These are phyloP conservation scores for Tetrahymena borealis DNA, from an alignment of 73 alveolate genomes.

Conservation along the genomic window DNA sequence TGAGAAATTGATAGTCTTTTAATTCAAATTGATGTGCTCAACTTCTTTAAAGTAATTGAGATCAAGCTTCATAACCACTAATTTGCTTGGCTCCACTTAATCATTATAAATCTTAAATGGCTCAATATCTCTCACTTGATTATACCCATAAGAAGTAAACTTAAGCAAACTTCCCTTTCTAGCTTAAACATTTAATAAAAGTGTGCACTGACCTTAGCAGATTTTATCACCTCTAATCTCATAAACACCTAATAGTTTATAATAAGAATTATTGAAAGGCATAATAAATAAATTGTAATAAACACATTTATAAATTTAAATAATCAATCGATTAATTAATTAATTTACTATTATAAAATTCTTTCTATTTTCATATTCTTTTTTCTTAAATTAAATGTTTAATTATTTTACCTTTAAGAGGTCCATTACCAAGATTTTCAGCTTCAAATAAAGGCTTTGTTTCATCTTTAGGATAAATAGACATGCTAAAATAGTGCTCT, in stretches of 20 bases:
- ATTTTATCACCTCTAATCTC: not conserved
- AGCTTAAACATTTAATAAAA: not conserved
- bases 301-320: no score
- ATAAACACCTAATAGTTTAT: not conserved
- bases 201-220: not conserved
- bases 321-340: no score
- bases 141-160: not conserved
- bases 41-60: not conserved
- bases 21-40: not conserved
- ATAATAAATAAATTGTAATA: no score
- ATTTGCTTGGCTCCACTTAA: not conserved
- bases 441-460: not conserved
- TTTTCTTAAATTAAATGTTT: not conserved
- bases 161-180: not conserved
- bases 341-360: not conserved
- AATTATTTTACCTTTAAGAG: not conserved
- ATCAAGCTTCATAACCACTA: not conserved
- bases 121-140: not conserved
- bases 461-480: not conserved
- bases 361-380: not conserved
- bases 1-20: not conserved
- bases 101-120: not conserved
- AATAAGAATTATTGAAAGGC: not conserved
- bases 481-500: not conserved
- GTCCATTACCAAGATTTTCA: not conserved